phyloP scores from a whole-genome alignment of 306 rosid species.

The cucumber (Cucumis sativus) region Cucumber_9930_V3 NC_026655.2:13900001-13900500 shows the following conservation, averaged over 20 bases:
- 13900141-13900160: neutral
- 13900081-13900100: neutral
- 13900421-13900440: constrained; percentile 26
- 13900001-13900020: neutral
- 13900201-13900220: constrained; percentile 4
- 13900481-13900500: constrained; percentile 17
- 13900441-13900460: constrained; percentile 23
- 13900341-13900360: constrained; percentile 10
- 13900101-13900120: neutral
- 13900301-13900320: constrained; percentile 17
- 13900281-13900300: neutral
- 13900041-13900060: neutral
- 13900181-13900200: constrained; percentile 33
- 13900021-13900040: neutral
- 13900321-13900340: constrained; percentile 19
- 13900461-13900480: constrained; percentile 17
- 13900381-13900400: constrained; percentile 8
- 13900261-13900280: constrained; percentile 16
- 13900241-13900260: constrained; percentile 15
- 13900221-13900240: neutral
- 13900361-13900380: constrained; percentile 14
- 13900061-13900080: neutral
- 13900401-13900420: constrained; percentile 22
- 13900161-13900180: constrained; percentile 34
- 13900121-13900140: neutral